Percentiles rank a stretch among this genome's conserved stretches.
phyloP scores from a whole-genome alignment of 768 basidiomycete genomes.

The Rhizopogon vinicolor region DNA sequence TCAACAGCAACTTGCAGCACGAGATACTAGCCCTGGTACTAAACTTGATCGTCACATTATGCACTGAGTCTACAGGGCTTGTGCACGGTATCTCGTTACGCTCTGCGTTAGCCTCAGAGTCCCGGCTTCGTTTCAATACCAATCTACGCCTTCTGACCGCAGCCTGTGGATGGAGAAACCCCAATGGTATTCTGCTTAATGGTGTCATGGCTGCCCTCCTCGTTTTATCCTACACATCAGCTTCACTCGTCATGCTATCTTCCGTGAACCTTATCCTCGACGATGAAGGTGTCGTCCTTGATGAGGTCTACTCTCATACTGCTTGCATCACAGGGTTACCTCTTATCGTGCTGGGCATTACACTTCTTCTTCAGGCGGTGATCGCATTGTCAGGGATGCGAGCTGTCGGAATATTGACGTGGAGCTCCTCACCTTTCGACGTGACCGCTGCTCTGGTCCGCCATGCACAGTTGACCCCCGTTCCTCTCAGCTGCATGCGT shows the following conservation, averaged over 20 bases:
- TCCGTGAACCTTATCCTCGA: too few species aligned
- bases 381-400: slow-evolving; percentile 20
- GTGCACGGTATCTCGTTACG: slow-evolving; percentile 23
- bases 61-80: slow-evolving; percentile 25
- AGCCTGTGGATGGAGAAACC: too few species aligned
- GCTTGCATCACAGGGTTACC: slow-evolving; percentile 21
- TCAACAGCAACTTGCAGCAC: neutral
- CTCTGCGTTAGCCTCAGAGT: slow-evolving; percentile 19
- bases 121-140: too few species aligned
- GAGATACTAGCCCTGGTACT: slow-evolving; percentile 20
- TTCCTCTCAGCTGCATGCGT: slow-evolving; percentile 20
- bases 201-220: too few species aligned
- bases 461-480: slow-evolving; percentile 16
- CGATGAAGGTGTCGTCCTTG: too few species aligned
- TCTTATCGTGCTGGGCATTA: slow-evolving; percentile 21
- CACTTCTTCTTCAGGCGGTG: slow-evolving; percentile 16
- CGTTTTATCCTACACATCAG: too few species aligned
- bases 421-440: slow-evolving; percentile 28
- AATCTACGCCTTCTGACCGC: too few species aligned
- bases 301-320: too few species aligned
- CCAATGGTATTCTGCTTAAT: too few species aligned
- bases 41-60: slow-evolving; percentile 22
- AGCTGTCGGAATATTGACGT: slow-evolving; percentile 21
- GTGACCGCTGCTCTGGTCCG: slow-evolving; percentile 25
- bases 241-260: too few species aligned